Base-by-base conservation (phyloP, 73 alveolate species). In the Stentor coeruleus region DNA sequence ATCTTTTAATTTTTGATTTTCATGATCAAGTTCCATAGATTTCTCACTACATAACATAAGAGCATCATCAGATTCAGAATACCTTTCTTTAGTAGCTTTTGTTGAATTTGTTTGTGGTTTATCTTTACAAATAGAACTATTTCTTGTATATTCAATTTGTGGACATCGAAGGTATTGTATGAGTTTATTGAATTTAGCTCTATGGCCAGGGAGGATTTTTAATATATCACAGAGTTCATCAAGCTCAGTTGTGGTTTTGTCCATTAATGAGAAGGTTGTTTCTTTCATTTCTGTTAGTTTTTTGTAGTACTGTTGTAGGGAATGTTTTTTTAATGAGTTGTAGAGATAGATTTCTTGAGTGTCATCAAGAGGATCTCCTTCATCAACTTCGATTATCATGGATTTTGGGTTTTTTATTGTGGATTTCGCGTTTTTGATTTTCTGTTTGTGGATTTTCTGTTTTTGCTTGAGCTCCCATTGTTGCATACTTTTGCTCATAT, bases 371-470 rank as follows among this genome's bases (percentile, higher is more conserved):
- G 74, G 33, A 38, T 75, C 38, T n/a, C 11, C 80, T 20, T 75
- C 77, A 36, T 31, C 35, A 1, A 20, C 74, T 6, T 75, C 58
- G 28, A 35, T 40, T 75, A 39, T 75, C 0, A 39, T n/a, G 1
- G 83, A 75, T 6, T 75, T 75, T 38, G 59, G 83, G 59, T 75
- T 14, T n/a, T 28, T 31, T 15, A 75, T 75, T 31, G 83, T 75
- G 20, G 83, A 39, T 75, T 35, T 75, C 26, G 83, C 83, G 38
- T 31, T 75, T 75, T 75, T 75, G 77, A 75, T 39, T 38, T 40
- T 75, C 14, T 75, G 33, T 28, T 39, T n/a, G 83, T 75, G 83
- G 59, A 40, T 40, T 37, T 75, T 75, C 39, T 75, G 41, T 33
- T 75, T 15, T 75, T 14, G 58, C 20, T 75, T 35, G 11, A 39